phyloP scores from a whole-genome alignment of 225 moss, liverwort and hornwort species.

The Lunularia cruciata region DNA sequence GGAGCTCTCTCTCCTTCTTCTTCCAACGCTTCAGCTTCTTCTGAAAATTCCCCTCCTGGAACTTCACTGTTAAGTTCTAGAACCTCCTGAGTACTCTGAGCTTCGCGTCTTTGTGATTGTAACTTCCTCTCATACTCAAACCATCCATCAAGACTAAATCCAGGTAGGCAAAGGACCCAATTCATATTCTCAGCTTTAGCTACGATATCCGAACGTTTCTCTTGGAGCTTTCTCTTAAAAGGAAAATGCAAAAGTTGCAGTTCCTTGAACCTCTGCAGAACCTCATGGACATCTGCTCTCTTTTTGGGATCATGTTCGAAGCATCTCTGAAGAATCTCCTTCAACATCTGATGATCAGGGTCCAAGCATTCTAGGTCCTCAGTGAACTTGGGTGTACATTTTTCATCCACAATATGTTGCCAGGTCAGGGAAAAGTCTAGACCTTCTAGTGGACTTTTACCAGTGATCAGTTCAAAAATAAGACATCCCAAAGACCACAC shows the following conservation, averaged over 20 bases:
- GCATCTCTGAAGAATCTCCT: slow-evolving; percentile 50
- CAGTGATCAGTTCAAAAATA: slow-evolving; percentile 56
- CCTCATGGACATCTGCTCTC: slow-evolving; percentile 53
- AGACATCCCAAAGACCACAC: slow-evolving; percentile 73
- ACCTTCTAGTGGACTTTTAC: slow-evolving; percentile 39
- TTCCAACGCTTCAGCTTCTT: slow-evolving; percentile 18
- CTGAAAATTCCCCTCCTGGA: slow-evolving; percentile 1
- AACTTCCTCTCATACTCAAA: slow-evolving; percentile 2
- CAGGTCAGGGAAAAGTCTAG: slow-evolving; percentile 29
- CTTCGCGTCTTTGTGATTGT: slow-evolving; percentile 25
- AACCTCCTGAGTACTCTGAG: slow-evolving; percentile 28
- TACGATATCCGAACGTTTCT: slow-evolving; percentile 9
- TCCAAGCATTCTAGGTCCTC: slow-evolving; percentile 7
- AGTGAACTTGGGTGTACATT: slow-evolving; percentile 21
- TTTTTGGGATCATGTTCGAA: slow-evolving; percentile 47
- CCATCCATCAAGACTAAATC: slow-evolving; percentile 35
- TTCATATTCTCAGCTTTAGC: slow-evolving; percentile 9
- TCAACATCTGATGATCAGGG: slow-evolving; percentile 14
- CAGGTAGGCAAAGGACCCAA: slow-evolving; percentile 39
- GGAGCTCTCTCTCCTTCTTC: not conserved
- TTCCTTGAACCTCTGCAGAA: slow-evolving; percentile 55
- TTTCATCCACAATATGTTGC: slow-evolving; percentile 25
- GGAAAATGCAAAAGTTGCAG: slow-evolving; percentile 34
- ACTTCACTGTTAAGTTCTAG: slow-evolving; percentile 2
- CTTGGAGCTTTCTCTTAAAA: slow-evolving; percentile 12